phyloP scores from a whole-genome alignment of 2,329 filamentous ascomycete species.

The Apiospora koreana region DNA sequence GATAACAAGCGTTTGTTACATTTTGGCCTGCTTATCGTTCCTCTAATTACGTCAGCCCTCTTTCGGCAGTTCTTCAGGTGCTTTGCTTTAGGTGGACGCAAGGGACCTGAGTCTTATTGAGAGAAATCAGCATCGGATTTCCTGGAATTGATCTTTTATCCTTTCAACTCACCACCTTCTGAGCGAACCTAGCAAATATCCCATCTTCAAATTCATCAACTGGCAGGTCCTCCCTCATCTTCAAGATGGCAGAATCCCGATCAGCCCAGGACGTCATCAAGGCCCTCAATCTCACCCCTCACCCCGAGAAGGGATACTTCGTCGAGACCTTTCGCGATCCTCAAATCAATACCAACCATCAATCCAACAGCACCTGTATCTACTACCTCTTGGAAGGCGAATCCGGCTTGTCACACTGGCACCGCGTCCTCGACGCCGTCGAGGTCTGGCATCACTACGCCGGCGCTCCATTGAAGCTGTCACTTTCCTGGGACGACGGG shows the following conservation, averaged over 20 bases:
- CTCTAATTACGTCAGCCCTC: neutral
- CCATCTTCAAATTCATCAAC: neutral
- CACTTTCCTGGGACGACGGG: slow-evolving; percentile 45
- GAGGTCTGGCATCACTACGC: slow-evolving; percentile 59
- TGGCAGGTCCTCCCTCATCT: neutral
- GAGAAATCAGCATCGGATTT: neutral
- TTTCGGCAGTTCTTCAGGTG: neutral
- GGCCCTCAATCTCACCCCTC: slow-evolving; percentile 43
- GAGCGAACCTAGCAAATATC: neutral
- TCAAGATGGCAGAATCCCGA: slow-evolving; percentile 21
- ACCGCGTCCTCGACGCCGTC: slow-evolving; percentile 46
- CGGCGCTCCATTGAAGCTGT: slow-evolving; percentile 49
- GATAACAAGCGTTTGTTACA: neutral
- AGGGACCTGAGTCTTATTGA: neutral
- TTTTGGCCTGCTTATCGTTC: neutral
- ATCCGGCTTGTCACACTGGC: slow-evolving; percentile 47
- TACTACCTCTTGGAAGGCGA: slow-evolving; percentile 50
- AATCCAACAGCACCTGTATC: slow-evolving; percentile 50
- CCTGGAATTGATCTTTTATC: neutral
- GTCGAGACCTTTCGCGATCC: slow-evolving; percentile 48
- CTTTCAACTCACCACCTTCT: neutral
- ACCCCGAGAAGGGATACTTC: slow-evolving; percentile 52
- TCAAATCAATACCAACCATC: slow-evolving; percentile 26
- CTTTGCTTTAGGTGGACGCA: no score
- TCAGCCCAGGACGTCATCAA: slow-evolving; percentile 46